These are phyloP conservation scores for Myotisia sp. DNA, from an alignment of 2,329 filamentous ascomycete genomes.

Conservation along the genomic window DNA sequence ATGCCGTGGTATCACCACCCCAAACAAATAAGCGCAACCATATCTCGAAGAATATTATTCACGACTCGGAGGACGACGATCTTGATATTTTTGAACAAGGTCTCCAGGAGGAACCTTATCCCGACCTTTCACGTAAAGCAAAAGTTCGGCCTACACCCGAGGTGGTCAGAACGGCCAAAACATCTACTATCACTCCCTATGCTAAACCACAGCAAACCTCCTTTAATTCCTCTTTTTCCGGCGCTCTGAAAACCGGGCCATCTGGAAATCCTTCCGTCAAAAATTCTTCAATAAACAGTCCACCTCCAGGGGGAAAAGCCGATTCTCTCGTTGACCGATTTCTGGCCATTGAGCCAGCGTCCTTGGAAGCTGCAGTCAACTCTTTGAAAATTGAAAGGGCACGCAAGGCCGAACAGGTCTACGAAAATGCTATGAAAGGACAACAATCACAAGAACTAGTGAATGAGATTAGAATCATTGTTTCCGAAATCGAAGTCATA, in stretches of 20 bases:
- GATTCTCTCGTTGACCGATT: constrained; percentile 20
- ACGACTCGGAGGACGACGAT: constrained; percentile 25
- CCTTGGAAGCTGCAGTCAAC: constrained; percentile 18
- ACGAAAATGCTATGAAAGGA: constrained; percentile 25
- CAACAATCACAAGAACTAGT: constrained; percentile 21
- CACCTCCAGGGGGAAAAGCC: not conserved
- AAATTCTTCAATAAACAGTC: not conserved
- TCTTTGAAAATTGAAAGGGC: constrained; percentile 20
- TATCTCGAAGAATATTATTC: constrained; percentile 15
- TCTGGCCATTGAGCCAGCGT: constrained; percentile 17
- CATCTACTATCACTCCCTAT: not conserved
- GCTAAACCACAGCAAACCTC: not conserved
- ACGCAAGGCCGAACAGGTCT: constrained; percentile 25
- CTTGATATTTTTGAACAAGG: constrained; percentile 2
- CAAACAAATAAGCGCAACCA: constrained; percentile 4
- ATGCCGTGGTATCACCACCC: no score
- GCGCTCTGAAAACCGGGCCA: not conserved
- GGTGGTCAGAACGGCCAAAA: no score
- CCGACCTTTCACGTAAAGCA: constrained; percentile 5
- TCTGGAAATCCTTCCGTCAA: not conserved
- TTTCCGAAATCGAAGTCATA: constrained; percentile 26
- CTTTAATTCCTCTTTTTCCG: not conserved
- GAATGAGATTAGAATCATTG: constrained; percentile 23
- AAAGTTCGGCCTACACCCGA: not conserved
- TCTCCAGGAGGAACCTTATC: constrained; percentile 6